A percentile compares a stretch with the other conserved stretches of the same genome.
Conservation (phyloP, 495 filamentous ascomycete genomes). For the Neurospora sp. region DNA sequence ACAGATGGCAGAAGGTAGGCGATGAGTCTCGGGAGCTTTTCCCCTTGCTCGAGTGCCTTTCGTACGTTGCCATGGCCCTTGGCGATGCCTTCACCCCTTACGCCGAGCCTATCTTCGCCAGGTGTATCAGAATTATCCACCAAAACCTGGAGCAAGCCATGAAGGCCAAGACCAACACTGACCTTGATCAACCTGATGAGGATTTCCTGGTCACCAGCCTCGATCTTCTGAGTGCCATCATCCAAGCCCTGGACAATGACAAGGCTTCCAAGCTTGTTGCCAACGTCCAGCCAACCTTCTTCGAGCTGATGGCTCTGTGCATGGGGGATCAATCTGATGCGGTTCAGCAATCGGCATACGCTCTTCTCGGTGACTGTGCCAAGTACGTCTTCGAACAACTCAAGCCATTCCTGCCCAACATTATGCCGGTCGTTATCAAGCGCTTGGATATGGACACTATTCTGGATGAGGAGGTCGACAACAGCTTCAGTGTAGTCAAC, state of each 20-base stretch:
- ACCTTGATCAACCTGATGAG: conserved; percentile 78
- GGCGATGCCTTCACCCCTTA: conserved; percentile 75
- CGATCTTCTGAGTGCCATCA: conserved; percentile 86
- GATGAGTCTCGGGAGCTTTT: conserved; percentile 93
- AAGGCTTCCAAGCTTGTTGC: conserved; percentile 68
- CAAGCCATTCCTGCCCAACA: conserved; percentile 55
- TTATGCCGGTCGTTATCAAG: conserved; percentile 71
- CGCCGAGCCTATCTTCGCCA: conserved; percentile 69
- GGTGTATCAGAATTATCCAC: conserved; percentile 86
- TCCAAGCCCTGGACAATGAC: conserved; percentile 73
- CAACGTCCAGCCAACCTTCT: conserved; percentile 70
- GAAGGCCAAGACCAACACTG: conserved; percentile 49
- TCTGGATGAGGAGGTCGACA: conserved; percentile 61
- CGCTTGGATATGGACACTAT: conserved; percentile 77
- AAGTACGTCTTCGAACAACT: conserved; percentile 89
- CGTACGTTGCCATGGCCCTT: conserved; percentile 84
- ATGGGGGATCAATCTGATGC: conserved; percentile 90
- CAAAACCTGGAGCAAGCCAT: conserved; percentile 73
- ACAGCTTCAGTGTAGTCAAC: conserved; percentile 84
- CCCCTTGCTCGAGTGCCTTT: conserved; percentile 87
- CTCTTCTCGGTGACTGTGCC: conserved; percentile 89
- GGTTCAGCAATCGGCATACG: conserved; percentile 93
- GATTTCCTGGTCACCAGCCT: conserved; percentile 96
- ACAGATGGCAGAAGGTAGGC: conserved; percentile 75
- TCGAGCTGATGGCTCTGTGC: conserved; percentile 80